Percentiles rank a stretch among this genome's conserved stretches.
Evolutionary conservation across 768 basidiomycete species (phyloP).

Genomic region (Serendipita indica): DNA sequence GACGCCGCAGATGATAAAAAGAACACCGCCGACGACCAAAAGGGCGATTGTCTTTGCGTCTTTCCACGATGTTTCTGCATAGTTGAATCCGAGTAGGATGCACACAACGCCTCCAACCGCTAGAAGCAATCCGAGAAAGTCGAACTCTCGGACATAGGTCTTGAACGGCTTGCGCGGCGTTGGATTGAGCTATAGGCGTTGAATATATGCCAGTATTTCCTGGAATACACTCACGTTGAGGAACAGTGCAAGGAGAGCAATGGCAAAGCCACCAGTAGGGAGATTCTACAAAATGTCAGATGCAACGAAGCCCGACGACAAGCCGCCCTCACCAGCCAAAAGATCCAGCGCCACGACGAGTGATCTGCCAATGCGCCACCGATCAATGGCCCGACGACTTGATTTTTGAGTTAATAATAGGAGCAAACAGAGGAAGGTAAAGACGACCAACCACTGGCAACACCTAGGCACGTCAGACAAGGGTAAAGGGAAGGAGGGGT

Average conservation of each 20-base stretch:
- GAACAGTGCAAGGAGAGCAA: conserved; percentile 49
- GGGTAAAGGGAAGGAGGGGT: conserved; percentile 11
- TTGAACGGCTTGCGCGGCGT: conserved; percentile 41
- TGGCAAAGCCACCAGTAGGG: conserved; percentile 58
- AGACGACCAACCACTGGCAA: too few relatives aligned
- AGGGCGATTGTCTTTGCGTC: conserved; percentile 44
- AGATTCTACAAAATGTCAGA: conserved; percentile 23
- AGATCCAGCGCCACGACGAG: conserved; percentile 65
- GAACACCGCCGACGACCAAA: conserved; percentile 39
- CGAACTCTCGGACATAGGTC: conserved; percentile 50
- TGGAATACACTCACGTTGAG: conserved; percentile 31
- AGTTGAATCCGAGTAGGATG: conserved; percentile 58
- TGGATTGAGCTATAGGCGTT: conserved; percentile 53
- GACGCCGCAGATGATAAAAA: conserved; percentile 36
- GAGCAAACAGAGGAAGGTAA: neutral
- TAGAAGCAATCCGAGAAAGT: conserved; percentile 51
- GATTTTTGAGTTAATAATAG: neutral
- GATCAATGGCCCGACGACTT: conserved; percentile 50
- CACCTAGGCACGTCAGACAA: too few relatives aligned
- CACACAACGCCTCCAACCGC: conserved; percentile 53
- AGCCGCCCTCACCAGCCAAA: conserved; percentile 12
- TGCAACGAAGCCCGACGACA: conserved; percentile 11
- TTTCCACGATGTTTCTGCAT: conserved; percentile 50
- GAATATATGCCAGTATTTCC: conserved; percentile 21
- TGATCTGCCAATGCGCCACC: conserved; percentile 54